These are phyloP conservation scores for Coelastrella sp. DNA, from an alignment of 139 green algal genomes.

Conservation along the genomic window DNA sequence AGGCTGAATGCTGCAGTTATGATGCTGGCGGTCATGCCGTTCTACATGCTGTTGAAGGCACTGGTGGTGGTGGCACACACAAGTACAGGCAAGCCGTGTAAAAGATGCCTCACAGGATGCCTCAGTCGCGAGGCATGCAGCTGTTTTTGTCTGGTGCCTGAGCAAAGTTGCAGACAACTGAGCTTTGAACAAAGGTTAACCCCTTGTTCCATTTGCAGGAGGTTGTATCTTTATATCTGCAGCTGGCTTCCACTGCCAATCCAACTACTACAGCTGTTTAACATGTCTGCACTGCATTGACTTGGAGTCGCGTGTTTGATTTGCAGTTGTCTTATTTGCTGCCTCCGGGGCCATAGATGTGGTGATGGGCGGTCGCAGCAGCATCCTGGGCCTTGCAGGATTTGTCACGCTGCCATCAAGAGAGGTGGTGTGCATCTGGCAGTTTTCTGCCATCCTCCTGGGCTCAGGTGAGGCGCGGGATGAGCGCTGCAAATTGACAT, in stretches of 20 bases:
- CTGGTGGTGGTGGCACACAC: neutral
- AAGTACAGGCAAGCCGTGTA: neutral
- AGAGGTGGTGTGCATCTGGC: slow-evolving; percentile 16
- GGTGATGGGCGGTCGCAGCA: slow-evolving; percentile 1
- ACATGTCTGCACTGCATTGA: neutral
- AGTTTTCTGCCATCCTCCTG: neutral
- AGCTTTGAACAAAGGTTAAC: no score
- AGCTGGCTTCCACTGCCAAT: neutral
- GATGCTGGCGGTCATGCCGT: neutral
- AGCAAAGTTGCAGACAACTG: neutral
- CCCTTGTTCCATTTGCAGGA: no score
- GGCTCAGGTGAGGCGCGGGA: neutral
- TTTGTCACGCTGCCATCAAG: slow-evolving; percentile 27
- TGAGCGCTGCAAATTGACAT: neutral
- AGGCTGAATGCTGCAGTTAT: neutral
- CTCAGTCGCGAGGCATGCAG: no score
- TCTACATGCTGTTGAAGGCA: neutral
- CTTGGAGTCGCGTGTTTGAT: neutral
- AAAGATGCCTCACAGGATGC: no score
- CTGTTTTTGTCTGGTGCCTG: neutral
- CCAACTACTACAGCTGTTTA: neutral
- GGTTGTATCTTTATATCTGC: no score
- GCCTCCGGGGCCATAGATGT: neutral
- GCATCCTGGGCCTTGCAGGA: slow-evolving; percentile 1
- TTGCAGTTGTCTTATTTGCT: neutral